Conservation (phyloP, 2,329 filamentous ascomycete genomes). For the Talaromyces piceae region DNA sequence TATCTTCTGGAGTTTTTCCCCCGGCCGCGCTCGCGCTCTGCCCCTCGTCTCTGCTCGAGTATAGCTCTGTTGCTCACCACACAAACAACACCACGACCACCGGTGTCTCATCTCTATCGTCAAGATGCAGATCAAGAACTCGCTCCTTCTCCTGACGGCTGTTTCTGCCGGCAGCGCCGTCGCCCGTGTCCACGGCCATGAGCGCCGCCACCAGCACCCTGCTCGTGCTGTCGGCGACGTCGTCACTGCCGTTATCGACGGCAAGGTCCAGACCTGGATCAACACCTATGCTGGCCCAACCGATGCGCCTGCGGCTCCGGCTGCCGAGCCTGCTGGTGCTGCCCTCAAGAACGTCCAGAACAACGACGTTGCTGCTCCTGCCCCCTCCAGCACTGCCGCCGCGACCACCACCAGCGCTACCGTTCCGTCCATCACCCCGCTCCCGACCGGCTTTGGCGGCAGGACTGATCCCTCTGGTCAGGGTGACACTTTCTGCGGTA, state of each 20-base stretch:
- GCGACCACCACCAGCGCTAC: slow-evolving; percentile 5
- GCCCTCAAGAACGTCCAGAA: slow-evolving; percentile 4
- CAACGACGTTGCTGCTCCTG: slow-evolving; percentile 11
- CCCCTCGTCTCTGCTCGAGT: not conserved
- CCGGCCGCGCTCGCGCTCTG: not conserved
- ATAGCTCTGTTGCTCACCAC: no score
- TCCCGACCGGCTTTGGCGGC: slow-evolving; percentile 28
- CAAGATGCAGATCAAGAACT: slow-evolving; percentile 34
- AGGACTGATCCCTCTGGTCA: slow-evolving; percentile 15
- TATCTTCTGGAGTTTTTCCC: not conserved
- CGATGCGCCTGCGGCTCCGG: slow-evolving; percentile 2
- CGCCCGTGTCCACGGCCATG: slow-evolving; percentile 32
- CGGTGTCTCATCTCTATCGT: no score
- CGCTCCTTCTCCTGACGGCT: slow-evolving; percentile 28
- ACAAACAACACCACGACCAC: not conserved
- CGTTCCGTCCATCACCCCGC: slow-evolving; percentile 14
- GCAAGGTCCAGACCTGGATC: slow-evolving; percentile 27
- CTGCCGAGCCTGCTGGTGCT: slow-evolving; percentile 13
- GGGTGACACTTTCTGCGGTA: slow-evolving; percentile 25
- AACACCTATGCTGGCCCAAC: slow-evolving; percentile 27
- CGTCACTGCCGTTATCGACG: slow-evolving; percentile 28
- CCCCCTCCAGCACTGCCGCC: slow-evolving; percentile 9
- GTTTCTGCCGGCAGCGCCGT: slow-evolving; percentile 29
- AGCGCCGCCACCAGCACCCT: slow-evolving; percentile 30
- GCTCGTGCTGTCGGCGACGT: slow-evolving; percentile 26